Evolutionary conservation across 768 basidiomycete species (phyloP).

Genomic region (Suillus ampliporus): DNA sequence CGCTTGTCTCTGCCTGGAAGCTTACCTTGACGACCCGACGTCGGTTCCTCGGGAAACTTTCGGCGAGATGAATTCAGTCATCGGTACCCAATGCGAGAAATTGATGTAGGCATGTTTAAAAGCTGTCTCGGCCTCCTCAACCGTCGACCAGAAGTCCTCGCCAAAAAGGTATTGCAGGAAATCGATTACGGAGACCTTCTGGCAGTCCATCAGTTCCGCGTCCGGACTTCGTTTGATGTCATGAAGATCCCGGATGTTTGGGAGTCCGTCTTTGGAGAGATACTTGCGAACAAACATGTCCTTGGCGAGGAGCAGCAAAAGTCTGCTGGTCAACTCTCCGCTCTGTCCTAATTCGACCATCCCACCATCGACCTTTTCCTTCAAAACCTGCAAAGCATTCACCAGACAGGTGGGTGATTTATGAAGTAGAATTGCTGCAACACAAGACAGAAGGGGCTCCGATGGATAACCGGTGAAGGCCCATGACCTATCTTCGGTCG

Average conservation of each 20-base stretch:
- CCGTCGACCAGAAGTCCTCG: slow-evolving; percentile 3
- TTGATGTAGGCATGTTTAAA: slow-evolving; percentile 20
- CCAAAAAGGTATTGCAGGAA: slow-evolving; percentile 23
- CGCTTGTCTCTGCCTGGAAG: not conserved
- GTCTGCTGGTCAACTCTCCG: slow-evolving; percentile 19
- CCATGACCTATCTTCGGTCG: slow-evolving; percentile 15
- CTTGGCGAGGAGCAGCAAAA: slow-evolving; percentile 16
- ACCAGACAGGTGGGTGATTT: not conserved
- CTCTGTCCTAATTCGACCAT: slow-evolving; percentile 12
- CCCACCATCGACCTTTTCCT: slow-evolving; percentile 7
- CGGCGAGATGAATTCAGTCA: slow-evolving; percentile 14
- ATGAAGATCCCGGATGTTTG: not conserved
- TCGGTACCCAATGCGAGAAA: slow-evolving; percentile 21
- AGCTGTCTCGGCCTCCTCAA: slow-evolving; percentile 3
- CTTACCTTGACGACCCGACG: not conserved
- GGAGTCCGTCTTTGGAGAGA: not conserved
- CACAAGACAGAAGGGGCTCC: slow-evolving; percentile 23
- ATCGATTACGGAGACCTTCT: slow-evolving; percentile 17
- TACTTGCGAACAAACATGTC: slow-evolving; percentile 12
- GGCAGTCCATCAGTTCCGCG: slow-evolving; percentile 12
- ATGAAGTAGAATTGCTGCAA: slow-evolving; percentile 1
- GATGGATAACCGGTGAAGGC: slow-evolving; percentile 22
- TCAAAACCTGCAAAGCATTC: not conserved
- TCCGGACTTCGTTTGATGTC: slow-evolving; percentile 5
- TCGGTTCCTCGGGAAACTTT: not conserved